Evolutionary conservation across 768 basidiomycete genomes (phyloP).

Genomic region (Tricholoma flavovirens): DNA sequence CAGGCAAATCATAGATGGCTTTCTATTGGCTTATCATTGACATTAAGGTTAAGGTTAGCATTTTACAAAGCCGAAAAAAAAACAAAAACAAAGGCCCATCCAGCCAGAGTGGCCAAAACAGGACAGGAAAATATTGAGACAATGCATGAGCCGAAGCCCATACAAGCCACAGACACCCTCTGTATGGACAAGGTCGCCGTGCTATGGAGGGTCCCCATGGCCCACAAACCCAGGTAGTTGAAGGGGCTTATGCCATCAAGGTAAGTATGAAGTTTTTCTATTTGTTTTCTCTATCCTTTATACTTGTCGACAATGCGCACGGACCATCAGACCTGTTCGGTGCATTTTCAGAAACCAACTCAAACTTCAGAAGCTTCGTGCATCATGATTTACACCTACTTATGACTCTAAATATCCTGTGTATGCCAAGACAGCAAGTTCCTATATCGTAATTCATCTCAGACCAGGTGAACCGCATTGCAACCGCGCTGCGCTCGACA

Average conservation of each 20-base stretch:
- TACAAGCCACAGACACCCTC: conserved; percentile 49
- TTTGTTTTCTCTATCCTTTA: conserved; percentile 6
- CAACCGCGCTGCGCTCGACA: no score
- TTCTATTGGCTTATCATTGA: no score
- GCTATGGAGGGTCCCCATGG: conserved; percentile 54
- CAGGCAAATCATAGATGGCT: no score
- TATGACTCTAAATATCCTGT: neutral
- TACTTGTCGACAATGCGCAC: neutral
- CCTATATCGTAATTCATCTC: no score
- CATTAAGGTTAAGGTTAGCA: conserved; percentile 45
- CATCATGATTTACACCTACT: neutral
- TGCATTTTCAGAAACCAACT: neutral
- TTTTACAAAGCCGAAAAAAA: conserved; percentile 27
- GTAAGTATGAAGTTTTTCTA: conserved; percentile 58
- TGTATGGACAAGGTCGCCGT: conserved; percentile 67
- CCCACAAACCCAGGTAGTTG: conserved; percentile 52
- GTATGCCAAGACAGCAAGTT: no score
- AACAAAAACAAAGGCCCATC: conserved; percentile 29
- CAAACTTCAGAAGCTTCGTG: neutral
- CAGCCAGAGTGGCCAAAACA: conserved; percentile 46
- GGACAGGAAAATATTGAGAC: conserved; percentile 67
- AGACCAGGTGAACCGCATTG: no score
- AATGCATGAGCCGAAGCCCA: conserved; percentile 72
- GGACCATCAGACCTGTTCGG: neutral
- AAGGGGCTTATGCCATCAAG: conserved; percentile 59